These are phyloP conservation scores for Apiospora pterosperma DNA, from an alignment of 2,329 filamentous ascomycete genomes.

Conservation along the genomic window DNA sequence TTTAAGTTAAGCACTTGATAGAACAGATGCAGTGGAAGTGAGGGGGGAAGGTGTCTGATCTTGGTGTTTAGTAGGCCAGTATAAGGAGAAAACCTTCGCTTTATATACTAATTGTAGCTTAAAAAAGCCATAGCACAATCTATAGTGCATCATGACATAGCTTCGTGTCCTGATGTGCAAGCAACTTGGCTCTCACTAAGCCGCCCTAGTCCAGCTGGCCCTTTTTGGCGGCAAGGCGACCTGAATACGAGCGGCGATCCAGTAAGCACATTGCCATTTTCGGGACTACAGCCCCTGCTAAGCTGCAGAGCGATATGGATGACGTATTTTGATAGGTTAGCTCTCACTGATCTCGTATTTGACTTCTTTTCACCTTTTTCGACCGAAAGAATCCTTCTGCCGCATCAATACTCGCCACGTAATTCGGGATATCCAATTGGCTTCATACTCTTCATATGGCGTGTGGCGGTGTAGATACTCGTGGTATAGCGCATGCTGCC, in stretches of 20 bases:
- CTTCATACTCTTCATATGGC: not conserved
- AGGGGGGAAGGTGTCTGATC: not conserved
- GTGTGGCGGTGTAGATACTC: not conserved
- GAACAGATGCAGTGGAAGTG: not conserved
- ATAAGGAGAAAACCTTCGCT: not conserved
- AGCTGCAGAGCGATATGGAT: not conserved
- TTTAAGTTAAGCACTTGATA: too few relatives aligned
- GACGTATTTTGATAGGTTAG: not conserved
- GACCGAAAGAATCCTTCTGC: not conserved
- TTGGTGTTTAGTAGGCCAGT: too few relatives aligned
- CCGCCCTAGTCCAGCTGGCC: not conserved
- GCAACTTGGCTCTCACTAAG: not conserved
- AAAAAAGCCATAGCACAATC: not conserved
- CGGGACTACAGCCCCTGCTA: not conserved
- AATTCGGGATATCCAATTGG: too few relatives aligned
- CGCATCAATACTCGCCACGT: not conserved
- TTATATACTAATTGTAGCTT: not conserved
- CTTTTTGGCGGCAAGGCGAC: not conserved
- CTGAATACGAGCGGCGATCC: not conserved
- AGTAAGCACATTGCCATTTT: not conserved
- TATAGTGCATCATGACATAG: not conserved
- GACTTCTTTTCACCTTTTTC: not conserved
- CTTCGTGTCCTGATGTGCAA: not conserved
- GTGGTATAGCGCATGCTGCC: not conserved
- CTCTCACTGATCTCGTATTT: not conserved